Conservation (phyloP, 1,139 yeast genomes). For the Candida buenavistaensis region DNA sequence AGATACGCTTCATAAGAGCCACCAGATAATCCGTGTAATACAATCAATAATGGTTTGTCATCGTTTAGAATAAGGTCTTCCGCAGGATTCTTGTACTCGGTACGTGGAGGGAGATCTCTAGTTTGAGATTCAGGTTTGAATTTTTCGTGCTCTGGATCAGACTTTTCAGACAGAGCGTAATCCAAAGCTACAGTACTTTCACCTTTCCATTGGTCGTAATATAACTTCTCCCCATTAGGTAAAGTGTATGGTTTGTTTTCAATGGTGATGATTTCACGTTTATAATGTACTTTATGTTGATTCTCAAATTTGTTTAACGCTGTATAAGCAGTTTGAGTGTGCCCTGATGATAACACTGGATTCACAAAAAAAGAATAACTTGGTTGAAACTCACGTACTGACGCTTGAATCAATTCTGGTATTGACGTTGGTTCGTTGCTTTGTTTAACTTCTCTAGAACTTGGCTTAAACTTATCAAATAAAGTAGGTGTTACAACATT, state of each 20-base stretch:
- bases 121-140: conserved; percentile 36
- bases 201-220: conserved; percentile 45
- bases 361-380: conserved; percentile 37
- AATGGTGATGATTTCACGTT: conserved; percentile 36
- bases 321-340: conserved; percentile 49
- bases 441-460: no score
- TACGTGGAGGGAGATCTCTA: conserved; percentile 43
- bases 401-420: conserved; percentile 26
- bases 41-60: conserved; percentile 50
- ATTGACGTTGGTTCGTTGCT: conserved; percentile 21
- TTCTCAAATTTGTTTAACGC: conserved; percentile 40
- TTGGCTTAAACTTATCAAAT: not conserved
- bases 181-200: conserved; percentile 42
- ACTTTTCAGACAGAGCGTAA: conserved; percentile 23
- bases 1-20: conserved; percentile 63
- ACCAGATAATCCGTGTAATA: conserved; percentile 62
- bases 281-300: conserved; percentile 37
- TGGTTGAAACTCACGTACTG: conserved; percentile 32
- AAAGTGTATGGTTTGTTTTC: conserved; percentile 30
- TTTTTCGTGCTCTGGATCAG: conserved; percentile 25
- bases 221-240: conserved; percentile 27
- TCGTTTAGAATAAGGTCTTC: conserved; percentile 30
- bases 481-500: conserved; percentile 7
- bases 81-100: conserved; percentile 38
- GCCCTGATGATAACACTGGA: conserved; percentile 43